Base-by-base conservation (phyloP, 2,329 filamentous ascomycete genomes). In the Blumeriella jaapii region DNA sequence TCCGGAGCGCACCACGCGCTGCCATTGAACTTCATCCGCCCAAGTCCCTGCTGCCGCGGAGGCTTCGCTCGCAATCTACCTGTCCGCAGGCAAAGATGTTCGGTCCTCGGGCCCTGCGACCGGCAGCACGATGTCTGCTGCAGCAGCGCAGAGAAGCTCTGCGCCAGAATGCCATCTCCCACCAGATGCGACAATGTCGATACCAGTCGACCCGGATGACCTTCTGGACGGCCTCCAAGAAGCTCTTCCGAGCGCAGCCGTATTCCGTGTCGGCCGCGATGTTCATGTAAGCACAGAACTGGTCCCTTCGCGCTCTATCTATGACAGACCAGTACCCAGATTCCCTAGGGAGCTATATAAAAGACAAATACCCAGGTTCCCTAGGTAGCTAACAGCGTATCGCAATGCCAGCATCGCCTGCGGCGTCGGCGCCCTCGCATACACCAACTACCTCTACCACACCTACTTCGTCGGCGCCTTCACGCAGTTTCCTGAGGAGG, bases 401-500 rank as follows among this genome's bases (percentile, higher is more conserved):
- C 4, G 18, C 17, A 37, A 27, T 34, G 23, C 8, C 7, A 55
- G 52, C 16, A 55, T 56, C 8, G 13, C 44, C 12, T 43, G 36
- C 20, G 51, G 53, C 9, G 42, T 40, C 9, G 48, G 43, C 16
- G 29, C 31, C 18, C 38, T 55, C 14, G 8, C 47, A 29, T 57
- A 54, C 28, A 34, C 40, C 9, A 55, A 55, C 38, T 52, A 51
- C 33, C 40, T 47, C 32, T 57, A 57, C 31, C 34, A 53, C 6
- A 49, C 68, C 35, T 75, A 65, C 54, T 83, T 83, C 2, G 72
- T 81, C 25, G 67, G 75, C 1, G 75, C 89, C 20, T 82, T 82
- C 7, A 78, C 80, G 50, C 76, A 82, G 41, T 67, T 98, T n/a
- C 83, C 83, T 2, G 72, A 81, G 26, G 67, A 75, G 1, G 75